Percentiles rank a stretch among this genome's conserved stretches.
phyloP scores from a whole-genome alignment of 2,329 filamentous ascomycete genomes.

The Anthostomella pinea region DNA sequence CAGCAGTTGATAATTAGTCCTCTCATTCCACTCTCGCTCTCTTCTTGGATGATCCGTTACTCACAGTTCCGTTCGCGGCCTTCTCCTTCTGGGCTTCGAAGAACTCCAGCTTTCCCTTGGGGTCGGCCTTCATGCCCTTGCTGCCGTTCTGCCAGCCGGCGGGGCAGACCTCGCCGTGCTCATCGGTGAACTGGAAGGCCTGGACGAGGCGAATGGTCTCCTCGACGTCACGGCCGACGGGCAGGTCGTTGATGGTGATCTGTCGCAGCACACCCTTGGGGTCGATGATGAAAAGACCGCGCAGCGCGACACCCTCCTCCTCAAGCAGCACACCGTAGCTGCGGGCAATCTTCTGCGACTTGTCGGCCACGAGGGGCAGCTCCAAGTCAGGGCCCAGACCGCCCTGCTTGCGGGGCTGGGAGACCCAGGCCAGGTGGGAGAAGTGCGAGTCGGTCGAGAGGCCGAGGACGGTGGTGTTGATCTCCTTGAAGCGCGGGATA shows the following conservation, averaged over 20 bases:
- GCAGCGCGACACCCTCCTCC: constrained; percentile 60
- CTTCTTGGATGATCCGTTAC: too few relatives aligned
- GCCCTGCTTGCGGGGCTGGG: constrained; percentile 56
- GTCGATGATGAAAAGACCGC: constrained; percentile 65
- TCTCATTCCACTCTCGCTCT: too few relatives aligned
- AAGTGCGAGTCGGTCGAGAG: constrained; percentile 61
- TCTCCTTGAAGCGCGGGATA: constrained; percentile 55
- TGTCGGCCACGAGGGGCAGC: constrained; percentile 61
- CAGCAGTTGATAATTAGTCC: too few relatives aligned
- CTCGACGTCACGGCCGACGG: constrained; percentile 62
- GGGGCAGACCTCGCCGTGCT: constrained; percentile 73
- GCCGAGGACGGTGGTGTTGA: constrained; percentile 59
- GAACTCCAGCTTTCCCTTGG: constrained; percentile 50
- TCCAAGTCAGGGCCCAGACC: constrained; percentile 58
- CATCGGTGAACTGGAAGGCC: constrained; percentile 80
- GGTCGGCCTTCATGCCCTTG: constrained; percentile 50
- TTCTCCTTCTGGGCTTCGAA: constrained; percentile 33
- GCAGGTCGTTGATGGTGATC: constrained; percentile 65
- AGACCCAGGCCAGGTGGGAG: constrained; percentile 55
- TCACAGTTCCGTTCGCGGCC: too few relatives aligned
- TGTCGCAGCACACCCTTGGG: constrained; percentile 58
- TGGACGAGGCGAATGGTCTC: constrained; percentile 64
- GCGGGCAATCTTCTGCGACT: constrained; percentile 57
- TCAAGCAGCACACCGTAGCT: constrained; percentile 64
- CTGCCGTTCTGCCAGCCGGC: constrained; percentile 47